phyloP scores from a whole-genome alignment of 257 asterid species.

The Schizonepeta tenuifolia region DNA sequence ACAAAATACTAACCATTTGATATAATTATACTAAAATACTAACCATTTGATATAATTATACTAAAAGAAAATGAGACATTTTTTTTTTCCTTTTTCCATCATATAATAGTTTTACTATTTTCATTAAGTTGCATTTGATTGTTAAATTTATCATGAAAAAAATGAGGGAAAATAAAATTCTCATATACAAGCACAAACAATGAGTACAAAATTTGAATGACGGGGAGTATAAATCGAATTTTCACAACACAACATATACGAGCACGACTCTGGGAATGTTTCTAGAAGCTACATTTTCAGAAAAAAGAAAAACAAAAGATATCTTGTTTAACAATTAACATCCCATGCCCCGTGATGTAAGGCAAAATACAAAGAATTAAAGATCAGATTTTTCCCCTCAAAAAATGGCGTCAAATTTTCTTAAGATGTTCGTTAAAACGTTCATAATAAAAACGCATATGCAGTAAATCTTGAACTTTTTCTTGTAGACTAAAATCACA shows the following conservation, averaged over 20 bases:
- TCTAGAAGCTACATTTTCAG: constrained; percentile 29
- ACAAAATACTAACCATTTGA: too few relatives aligned
- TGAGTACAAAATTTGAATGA: too few relatives aligned
- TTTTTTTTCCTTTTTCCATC: too few relatives aligned
- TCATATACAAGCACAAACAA: too few relatives aligned
- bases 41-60: too few relatives aligned
- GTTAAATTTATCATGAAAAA: too few relatives aligned
- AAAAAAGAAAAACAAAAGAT: not conserved
- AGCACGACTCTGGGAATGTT: constrained; percentile 18
- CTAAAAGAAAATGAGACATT: too few relatives aligned
- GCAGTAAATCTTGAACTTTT: not conserved
- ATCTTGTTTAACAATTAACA: constrained; percentile 26
- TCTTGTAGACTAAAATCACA: constrained; percentile 12
- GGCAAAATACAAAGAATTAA: not conserved
- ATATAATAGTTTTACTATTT: too few relatives aligned
- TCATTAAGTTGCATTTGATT: too few relatives aligned
- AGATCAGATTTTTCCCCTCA: not conserved
- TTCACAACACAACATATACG: constrained; percentile 1
- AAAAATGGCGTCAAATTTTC: not conserved
- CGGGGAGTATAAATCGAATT: too few relatives aligned
- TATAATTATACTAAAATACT: too few relatives aligned
- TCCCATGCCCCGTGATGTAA: not conserved
- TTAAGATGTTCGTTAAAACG: not conserved
- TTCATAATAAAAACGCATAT: constrained; percentile 16
- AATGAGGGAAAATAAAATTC: too few relatives aligned